These are phyloP conservation scores for Hordeum pubiflorum DNA, from an alignment of 202 grass and related monocot genomes.

Conservation along the genomic window DNA sequence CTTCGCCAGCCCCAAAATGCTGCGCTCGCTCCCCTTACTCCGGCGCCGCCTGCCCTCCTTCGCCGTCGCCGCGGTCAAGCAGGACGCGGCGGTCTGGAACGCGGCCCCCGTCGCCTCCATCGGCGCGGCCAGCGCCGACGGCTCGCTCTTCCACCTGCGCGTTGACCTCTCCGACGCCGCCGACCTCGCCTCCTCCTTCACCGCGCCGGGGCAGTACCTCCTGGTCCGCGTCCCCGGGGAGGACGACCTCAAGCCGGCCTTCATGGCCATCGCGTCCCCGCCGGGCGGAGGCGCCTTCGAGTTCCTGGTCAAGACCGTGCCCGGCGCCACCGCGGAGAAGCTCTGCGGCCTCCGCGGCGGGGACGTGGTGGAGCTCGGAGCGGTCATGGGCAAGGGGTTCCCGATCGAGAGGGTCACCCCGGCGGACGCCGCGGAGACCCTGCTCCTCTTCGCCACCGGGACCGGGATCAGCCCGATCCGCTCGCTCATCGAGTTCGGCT, in stretches of 20 bases:
- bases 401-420: slow-evolving; percentile 45
- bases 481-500: slow-evolving; percentile 76
- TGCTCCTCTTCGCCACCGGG: slow-evolving; percentile 81
- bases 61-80: slow-evolving; percentile 45
- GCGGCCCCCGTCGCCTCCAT: slow-evolving; percentile 48
- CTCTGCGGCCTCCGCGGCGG: slow-evolving; percentile 56
- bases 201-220: slow-evolving; percentile 66
- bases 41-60: slow-evolving; percentile 32
- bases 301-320: slow-evolving; percentile 71
- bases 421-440: slow-evolving; percentile 34
- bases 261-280: slow-evolving; percentile 70
- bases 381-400: slow-evolving; percentile 73
- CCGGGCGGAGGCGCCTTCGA: slow-evolving; percentile 45
- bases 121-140: slow-evolving; percentile 51
- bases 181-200: slow-evolving; percentile 40
- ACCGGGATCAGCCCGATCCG: slow-evolving; percentile 79
- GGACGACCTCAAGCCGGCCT: slow-evolving; percentile 53
- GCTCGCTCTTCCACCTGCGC: slow-evolving; percentile 55
- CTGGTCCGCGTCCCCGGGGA: slow-evolving; percentile 45
- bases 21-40: slow-evolving; percentile 25
- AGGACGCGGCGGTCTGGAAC: slow-evolving; percentile 69
- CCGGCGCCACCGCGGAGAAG: slow-evolving; percentile 65
- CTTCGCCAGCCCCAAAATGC: slow-evolving; percentile 21
- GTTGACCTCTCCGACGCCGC: slow-evolving; percentile 61
- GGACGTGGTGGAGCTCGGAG: slow-evolving; percentile 70